Conservation (phyloP, 2,329 filamentous ascomycete genomes). For the Colletotrichum sp. region DNA sequence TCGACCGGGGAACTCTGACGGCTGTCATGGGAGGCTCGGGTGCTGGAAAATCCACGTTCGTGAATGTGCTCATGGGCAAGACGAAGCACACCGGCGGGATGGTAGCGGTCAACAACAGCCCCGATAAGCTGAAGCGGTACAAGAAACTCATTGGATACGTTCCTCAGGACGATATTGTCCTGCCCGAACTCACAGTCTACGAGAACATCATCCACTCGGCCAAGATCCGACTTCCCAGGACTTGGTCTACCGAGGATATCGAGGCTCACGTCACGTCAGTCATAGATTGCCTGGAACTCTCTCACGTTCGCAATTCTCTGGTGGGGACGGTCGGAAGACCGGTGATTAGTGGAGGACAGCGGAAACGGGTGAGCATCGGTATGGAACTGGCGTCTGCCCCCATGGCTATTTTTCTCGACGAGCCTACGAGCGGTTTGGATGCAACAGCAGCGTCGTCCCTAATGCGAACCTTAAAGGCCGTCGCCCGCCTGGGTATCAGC, state of each 20-base stretch:
- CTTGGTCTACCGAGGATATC: slow-evolving; percentile 55
- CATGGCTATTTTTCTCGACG: slow-evolving; percentile 59
- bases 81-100: slow-evolving; percentile 52
- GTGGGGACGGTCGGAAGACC: slow-evolving; percentile 57
- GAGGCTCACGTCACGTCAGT: slow-evolving; percentile 59
- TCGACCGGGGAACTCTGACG: slow-evolving; percentile 58
- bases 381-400: slow-evolving; percentile 63
- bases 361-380: slow-evolving; percentile 64
- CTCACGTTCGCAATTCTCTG: slow-evolving; percentile 54
- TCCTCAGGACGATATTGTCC: slow-evolving; percentile 65
- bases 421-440: slow-evolving; percentile 59
- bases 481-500: slow-evolving; percentile 60
- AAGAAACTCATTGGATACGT: slow-evolving; percentile 68
- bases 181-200: slow-evolving; percentile 63
- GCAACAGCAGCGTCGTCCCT: slow-evolving; percentile 60
- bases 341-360: slow-evolving; percentile 61
- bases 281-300: slow-evolving; percentile 58
- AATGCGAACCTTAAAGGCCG: slow-evolving; percentile 57
- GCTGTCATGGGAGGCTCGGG: slow-evolving; percentile 66
- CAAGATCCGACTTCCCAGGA: slow-evolving; percentile 55
- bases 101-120: slow-evolving; percentile 57
- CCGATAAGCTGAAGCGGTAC: slow-evolving; percentile 53
- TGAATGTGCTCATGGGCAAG: slow-evolving; percentile 68
- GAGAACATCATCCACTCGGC: slow-evolving; percentile 68
- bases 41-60: slow-evolving; percentile 64